These are phyloP conservation scores for Atkinsonella texensis DNA, from an alignment of 2,329 filamentous ascomycete genomes.

Conservation along the genomic window DNA sequence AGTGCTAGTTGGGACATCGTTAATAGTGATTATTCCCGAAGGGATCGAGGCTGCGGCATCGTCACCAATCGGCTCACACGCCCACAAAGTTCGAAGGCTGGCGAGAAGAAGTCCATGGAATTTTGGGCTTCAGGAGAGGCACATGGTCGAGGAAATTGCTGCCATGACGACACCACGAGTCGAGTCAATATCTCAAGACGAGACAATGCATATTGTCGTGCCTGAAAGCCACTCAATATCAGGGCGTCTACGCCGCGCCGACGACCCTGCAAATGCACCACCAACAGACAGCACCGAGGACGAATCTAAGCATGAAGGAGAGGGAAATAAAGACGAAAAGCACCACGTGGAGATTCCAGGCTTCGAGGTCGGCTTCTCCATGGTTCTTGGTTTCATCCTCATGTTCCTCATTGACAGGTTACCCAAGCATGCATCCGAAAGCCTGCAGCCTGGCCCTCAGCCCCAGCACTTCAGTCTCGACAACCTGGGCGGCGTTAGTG, in stretches of 20 bases:
- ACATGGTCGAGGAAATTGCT: constrained; percentile 13
- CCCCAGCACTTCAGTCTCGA: constrained; percentile 83
- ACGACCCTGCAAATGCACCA: background rate
- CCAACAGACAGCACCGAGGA: constrained; percentile 1
- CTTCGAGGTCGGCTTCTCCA: constrained; percentile 73
- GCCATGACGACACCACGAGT: constrained; percentile 8
- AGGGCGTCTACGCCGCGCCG: background rate
- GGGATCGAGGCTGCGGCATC: constrained; percentile 83
- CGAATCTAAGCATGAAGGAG: constrained; percentile 11
- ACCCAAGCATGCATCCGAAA: constrained; percentile 58
- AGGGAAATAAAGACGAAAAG: constrained; percentile 20
- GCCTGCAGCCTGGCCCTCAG: constrained; percentile 50
- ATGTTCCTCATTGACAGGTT: constrained; percentile 95
- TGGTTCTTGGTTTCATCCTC: constrained; percentile 80
- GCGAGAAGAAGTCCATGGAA: constrained; percentile 21
- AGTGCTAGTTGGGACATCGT: constrained; percentile 83
- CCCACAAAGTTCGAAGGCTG: constrained; percentile 23
- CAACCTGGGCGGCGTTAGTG: constrained; percentile 46
- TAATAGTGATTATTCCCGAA: constrained; percentile 96
- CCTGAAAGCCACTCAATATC: background rate
- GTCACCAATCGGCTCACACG: constrained; percentile 27
- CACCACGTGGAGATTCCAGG: constrained; percentile 39
- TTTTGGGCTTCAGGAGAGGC: constrained; percentile 14
- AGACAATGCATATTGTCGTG: background rate
- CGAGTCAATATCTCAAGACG: background rate